Conservation (phyloP, 2,329 filamentous ascomycete species). For the Sclerotinia minor region DNA sequence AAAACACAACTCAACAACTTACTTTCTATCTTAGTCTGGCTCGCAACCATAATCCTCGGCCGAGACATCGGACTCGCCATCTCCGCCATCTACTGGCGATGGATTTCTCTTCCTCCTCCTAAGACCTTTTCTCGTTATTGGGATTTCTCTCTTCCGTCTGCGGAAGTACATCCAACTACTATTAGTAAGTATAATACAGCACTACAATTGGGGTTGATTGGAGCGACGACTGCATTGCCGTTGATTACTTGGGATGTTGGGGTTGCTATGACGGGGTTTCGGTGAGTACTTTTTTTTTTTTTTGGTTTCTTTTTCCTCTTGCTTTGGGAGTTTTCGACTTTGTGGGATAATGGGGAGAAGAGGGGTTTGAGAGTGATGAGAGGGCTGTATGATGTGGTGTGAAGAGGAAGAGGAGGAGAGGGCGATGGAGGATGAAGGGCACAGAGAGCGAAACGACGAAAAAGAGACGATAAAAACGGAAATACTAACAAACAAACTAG, state of each 20-base stretch:
- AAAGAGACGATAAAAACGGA: conserved; percentile 36
- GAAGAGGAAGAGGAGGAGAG: neutral
- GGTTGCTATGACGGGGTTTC: conserved; percentile 58
- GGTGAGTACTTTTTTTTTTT: conserved; percentile 51
- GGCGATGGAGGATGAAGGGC: no score
- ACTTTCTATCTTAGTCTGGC: conserved; percentile 60
- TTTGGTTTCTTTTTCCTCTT: neutral
- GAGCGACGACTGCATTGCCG: conserved; percentile 77
- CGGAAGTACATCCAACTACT: conserved; percentile 78
- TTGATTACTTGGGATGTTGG: conserved; percentile 63
- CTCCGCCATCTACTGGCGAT: conserved; percentile 91
- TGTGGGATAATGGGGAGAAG: no score
- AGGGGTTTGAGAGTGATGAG: neutral
- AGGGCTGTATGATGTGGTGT: no score
- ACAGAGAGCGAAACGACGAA: no score
- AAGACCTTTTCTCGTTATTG: conserved; percentile 93
- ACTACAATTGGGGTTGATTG: conserved; percentile 83
- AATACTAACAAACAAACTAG: conserved; percentile 44
- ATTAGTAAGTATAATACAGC: conserved; percentile 95
- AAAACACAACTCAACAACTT: neutral
- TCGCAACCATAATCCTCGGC: conserved; percentile 87
- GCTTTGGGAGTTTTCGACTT: neutral
- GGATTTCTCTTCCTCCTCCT: conserved; percentile 87
- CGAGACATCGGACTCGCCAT: conserved; percentile 81
- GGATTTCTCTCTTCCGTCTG: conserved; percentile 91